Evolutionary conservation across 1,139 yeast genomes (phyloP).

Genomic region (Candida tetrigidarum): DNA sequence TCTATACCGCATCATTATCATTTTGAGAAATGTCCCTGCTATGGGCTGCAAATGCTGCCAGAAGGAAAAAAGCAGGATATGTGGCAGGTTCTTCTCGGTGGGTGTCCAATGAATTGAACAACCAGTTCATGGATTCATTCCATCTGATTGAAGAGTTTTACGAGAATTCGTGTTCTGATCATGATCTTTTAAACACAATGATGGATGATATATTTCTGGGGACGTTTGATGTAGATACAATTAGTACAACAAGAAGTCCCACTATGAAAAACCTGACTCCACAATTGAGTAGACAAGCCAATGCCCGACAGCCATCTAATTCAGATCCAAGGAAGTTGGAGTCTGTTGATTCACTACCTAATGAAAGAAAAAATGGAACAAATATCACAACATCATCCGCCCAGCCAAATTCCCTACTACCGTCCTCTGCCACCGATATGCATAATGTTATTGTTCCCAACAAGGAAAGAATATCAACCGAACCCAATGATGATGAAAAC

Average conservation of each 20-base stretch:
- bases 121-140: constrained; percentile 33
- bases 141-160: constrained; percentile 26
- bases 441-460: background rate
- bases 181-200: constrained; percentile 26
- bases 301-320: background rate
- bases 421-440: background rate
- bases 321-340: background rate
- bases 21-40: constrained; percentile 26
- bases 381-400: too few relatives aligned
- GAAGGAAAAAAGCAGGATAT: constrained; percentile 26
- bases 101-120: constrained; percentile 38
- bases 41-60: constrained; percentile 42
- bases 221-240: background rate
- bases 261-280: background rate
- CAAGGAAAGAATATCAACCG: background rate
- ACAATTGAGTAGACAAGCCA: background rate
- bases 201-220: constrained; percentile 23
- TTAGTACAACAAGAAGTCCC: background rate
- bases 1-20: too few relatives aligned
- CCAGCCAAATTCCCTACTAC: too few relatives aligned
- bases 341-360: background rate
- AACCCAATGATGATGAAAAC: background rate
- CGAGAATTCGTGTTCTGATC: constrained; percentile 18
- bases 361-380: background rate
- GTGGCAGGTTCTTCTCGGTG: constrained; percentile 46